Percentiles rank a stretch among this genome's conserved stretches.
phyloP scores from a whole-genome alignment of 495 filamentous ascomycete genomes.

The Penicillium tannophilum region DNA sequence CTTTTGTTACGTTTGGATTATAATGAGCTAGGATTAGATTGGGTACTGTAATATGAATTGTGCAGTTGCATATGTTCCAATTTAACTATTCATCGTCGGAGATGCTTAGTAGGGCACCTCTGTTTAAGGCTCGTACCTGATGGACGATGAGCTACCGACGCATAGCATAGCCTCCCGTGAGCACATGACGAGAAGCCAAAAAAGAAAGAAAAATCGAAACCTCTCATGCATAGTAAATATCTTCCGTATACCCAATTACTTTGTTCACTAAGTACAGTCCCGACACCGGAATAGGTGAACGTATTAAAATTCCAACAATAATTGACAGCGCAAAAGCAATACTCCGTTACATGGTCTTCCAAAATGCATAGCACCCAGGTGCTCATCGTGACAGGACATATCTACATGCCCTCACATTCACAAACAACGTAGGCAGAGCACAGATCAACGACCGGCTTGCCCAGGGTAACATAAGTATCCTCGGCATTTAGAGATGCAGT shows the following conservation, averaged over 20 bases:
- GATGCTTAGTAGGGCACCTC: background rate
- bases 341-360: background rate
- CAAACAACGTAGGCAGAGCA: slow-evolving; percentile 24
- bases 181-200: background rate
- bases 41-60: background rate
- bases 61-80: background rate
- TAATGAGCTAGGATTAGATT: background rate
- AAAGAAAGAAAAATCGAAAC: too few relatives aligned
- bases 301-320: too few relatives aligned
- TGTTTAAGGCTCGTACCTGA: too few relatives aligned
- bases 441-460: slow-evolving; percentile 17
- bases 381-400: background rate
- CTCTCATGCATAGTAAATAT: too few relatives aligned
- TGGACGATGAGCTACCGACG: background rate
- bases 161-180: background rate
- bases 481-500: slow-evolving; percentile 10
- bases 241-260: too few relatives aligned
- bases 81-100: background rate
- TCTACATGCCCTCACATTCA: slow-evolving; percentile 22
- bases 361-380: background rate
- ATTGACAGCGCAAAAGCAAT: too few relatives aligned
- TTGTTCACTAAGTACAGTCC: too few relatives aligned
- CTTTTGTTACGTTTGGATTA: background rate
- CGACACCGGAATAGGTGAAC: too few relatives aligned
- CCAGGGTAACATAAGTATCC: slow-evolving; percentile 14